Evolutionary conservation across 148 eudicot species (phyloP).

Genomic region (Chenopodium album): DNA sequence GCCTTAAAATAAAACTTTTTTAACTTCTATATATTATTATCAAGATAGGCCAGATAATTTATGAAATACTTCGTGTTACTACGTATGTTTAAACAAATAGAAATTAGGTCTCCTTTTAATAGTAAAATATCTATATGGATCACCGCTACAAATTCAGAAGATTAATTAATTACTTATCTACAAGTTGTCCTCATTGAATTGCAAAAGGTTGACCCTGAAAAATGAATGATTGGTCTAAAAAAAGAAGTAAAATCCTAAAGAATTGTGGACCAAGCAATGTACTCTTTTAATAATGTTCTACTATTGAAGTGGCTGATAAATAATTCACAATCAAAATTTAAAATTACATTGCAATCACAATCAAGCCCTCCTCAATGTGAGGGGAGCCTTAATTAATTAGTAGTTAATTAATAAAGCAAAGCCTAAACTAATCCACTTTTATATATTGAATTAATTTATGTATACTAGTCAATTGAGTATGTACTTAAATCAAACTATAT

Average conservation of each 20-base stretch:
- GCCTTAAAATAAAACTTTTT: no score
- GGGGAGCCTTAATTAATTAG: no score
- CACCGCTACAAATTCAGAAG: no score
- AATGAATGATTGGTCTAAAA: neutral
- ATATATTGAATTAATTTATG: neutral
- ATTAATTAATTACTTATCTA: no score
- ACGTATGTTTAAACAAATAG: no score
- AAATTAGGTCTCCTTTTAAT: no score
- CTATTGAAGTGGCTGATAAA: neutral
- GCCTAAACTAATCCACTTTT: neutral
- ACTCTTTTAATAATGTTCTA: neutral
- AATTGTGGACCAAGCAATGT: neutral
- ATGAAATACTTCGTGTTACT: no score
- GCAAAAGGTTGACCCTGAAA: no score
- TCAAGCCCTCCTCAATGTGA: slow-evolving; percentile 1
- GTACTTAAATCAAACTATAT: neutral
- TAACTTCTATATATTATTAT: no score
- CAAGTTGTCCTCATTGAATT: no score
- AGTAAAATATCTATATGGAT: no score
- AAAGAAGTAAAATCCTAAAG: neutral
- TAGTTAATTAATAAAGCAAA: neutral
- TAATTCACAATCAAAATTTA: neutral
- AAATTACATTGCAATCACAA: neutral
- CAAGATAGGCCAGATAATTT: no score
- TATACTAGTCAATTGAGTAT: neutral